phyloP scores from a whole-genome alignment of 208 protist species.

The Trypanosoma rangeli region DNA sequence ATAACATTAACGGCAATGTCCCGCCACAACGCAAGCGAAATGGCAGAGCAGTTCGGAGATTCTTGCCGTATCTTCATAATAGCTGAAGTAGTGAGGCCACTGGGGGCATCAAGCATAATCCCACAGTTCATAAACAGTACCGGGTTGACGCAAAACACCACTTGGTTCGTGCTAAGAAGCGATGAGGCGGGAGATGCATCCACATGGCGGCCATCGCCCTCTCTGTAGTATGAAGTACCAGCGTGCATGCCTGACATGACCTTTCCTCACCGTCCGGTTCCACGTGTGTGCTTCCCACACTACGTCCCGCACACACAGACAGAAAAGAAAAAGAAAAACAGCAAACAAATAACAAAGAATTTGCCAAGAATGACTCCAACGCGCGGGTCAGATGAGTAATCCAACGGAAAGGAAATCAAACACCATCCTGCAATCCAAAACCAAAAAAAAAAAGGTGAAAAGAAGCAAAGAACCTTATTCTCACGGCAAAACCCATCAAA shows the following conservation, averaged over 20 bases:
- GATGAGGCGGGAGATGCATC: slow-evolving; percentile 23
- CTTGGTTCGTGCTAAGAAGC: slow-evolving; percentile 32
- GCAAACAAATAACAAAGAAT: slow-evolving; percentile 3
- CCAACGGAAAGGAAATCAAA: background rate
- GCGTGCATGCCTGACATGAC: slow-evolving; percentile 26
- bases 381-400: background rate
- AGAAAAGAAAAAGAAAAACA: slow-evolving; percentile 15
- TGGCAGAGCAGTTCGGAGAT: slow-evolving; percentile 66
- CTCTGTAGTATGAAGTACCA: slow-evolving; percentile 10
- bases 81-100: slow-evolving; percentile 64
- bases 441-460: background rate
- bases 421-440: background rate
- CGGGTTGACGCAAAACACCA: slow-evolving; percentile 81
- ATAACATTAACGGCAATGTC: slow-evolving; percentile 69
- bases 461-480: background rate
- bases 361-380: background rate
- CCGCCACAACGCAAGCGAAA: slow-evolving; percentile 77
- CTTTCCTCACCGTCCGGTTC: background rate
- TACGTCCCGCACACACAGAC: background rate
- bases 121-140: slow-evolving; percentile 85
- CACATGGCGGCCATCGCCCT: slow-evolving; percentile 24
- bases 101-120: slow-evolving; percentile 64
- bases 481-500: background rate
- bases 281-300: background rate
- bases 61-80: slow-evolving; percentile 76